Percentiles rank a stretch among this genome's conserved stretches.
Conservation (phyloP, 768 basidiomycete species). For the Boletus reticuloceps region DNA sequence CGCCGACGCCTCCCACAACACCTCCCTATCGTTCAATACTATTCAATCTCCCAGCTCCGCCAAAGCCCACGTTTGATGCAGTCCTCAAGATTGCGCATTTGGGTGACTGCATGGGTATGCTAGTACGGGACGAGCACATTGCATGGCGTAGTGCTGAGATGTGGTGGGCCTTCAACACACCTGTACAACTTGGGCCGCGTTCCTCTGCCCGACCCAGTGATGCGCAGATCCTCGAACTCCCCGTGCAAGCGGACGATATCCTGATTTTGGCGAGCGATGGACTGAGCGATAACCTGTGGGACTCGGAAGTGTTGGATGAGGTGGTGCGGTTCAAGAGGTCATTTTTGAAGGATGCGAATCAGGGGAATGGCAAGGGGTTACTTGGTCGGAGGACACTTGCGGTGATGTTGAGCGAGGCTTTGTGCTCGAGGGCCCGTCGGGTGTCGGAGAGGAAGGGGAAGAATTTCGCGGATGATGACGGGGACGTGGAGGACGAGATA, state of each 20-base stretch:
- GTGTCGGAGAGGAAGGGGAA: slow-evolving; percentile 54
- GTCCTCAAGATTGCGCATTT: slow-evolving; percentile 81
- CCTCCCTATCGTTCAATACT: slow-evolving; percentile 20
- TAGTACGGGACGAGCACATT: slow-evolving; percentile 75
- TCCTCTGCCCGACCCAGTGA: slow-evolving; percentile 61
- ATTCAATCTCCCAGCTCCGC: slow-evolving; percentile 20
- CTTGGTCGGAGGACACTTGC: slow-evolving; percentile 57
- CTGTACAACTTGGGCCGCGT: slow-evolving; percentile 60
- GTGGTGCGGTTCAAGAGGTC: slow-evolving; percentile 55
- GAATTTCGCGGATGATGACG: slow-evolving; percentile 22
- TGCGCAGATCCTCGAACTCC: slow-evolving; percentile 67
- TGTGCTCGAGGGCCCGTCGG: slow-evolving; percentile 73
- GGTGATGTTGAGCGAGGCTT: slow-evolving; percentile 71
- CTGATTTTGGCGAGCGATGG: slow-evolving; percentile 82
- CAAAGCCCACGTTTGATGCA: slow-evolving; percentile 45
- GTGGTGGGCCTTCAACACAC: slow-evolving; percentile 85
- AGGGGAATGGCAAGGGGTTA: slow-evolving; percentile 18
- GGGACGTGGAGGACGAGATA: slow-evolving; percentile 47
- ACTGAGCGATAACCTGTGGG: slow-evolving; percentile 85
- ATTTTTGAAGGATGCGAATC: slow-evolving; percentile 27
- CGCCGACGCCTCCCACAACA: slow-evolving; percentile 7
- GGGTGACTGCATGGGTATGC: slow-evolving; percentile 86
- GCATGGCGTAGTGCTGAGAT: slow-evolving; percentile 89
- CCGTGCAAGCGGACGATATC: slow-evolving; percentile 69
- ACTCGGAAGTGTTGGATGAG: slow-evolving; percentile 84